These are phyloP conservation scores for Medicago ruthenica DNA, from an alignment of 306 rosid genomes.

Conservation along the genomic window DNA sequence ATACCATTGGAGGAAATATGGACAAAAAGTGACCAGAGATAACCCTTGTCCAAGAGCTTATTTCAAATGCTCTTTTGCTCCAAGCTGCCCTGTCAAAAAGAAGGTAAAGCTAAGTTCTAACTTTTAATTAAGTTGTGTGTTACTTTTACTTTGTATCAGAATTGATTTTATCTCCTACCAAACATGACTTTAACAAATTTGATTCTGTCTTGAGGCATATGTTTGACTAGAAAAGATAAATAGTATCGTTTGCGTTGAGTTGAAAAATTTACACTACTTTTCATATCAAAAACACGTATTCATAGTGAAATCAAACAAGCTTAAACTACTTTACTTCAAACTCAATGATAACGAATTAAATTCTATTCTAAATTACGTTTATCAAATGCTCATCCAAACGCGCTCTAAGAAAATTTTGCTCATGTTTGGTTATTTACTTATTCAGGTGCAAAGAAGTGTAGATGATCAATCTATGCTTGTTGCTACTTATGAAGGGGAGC, in stretches of 20 bases:
- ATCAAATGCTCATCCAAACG: not conserved
- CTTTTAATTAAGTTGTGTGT: not conserved
- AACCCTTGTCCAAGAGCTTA: conserved; percentile 98
- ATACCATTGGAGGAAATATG: conserved; percentile 98
- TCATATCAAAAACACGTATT: not conserved
- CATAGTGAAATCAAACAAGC: too few species aligned
- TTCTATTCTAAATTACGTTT: not conserved
- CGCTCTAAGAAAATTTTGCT: not conserved
- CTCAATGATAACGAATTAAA: not conserved
- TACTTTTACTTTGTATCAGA: not conserved
- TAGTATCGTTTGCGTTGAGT: not conserved
- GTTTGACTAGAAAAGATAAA: too few species aligned
- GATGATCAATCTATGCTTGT: conserved; percentile 90
- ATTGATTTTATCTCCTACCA: not conserved
- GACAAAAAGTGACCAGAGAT: conserved; percentile 98
- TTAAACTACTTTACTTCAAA: not conserved
- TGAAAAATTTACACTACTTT: not conserved
- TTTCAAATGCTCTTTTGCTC: conserved; percentile 99
- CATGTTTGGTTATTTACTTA: conserved; percentile 34
- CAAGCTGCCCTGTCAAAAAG: conserved; percentile 93
- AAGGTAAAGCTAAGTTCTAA: conserved; percentile 60
- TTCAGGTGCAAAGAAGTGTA: conserved; percentile 93
- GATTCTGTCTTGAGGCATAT: too few species aligned
- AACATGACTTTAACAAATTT: not conserved
- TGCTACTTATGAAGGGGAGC: conserved; percentile 98